These are phyloP conservation scores for Torulaspora globosa DNA, from an alignment of 1,139 yeast species.

Conservation along the genomic window DNA sequence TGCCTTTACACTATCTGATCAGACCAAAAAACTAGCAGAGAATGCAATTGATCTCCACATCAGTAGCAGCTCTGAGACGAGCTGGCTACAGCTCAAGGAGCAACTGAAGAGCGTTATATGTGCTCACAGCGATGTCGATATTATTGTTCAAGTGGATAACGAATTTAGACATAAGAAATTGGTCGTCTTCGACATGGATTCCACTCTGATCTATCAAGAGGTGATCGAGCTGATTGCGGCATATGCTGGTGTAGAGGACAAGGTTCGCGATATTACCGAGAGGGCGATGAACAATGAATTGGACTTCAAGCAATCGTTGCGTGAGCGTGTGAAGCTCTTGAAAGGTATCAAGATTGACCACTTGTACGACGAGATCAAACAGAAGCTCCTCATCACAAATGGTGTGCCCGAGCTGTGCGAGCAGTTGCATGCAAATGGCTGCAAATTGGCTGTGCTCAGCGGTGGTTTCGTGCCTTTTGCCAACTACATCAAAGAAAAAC, in stretches of 20 bases:
- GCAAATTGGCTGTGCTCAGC: conserved; percentile 78
- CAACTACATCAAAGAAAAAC: conserved; percentile 57
- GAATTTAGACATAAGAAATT: conserved; percentile 50
- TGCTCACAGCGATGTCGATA: conserved; percentile 38
- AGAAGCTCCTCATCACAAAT: conserved; percentile 65
- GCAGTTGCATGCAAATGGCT: conserved; percentile 58
- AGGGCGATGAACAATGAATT: conserved; percentile 97
- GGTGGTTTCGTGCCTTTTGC: conserved; percentile 96
- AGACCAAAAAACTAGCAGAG: conserved; percentile 13
- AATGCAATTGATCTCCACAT: conserved; percentile 23
- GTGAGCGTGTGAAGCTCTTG: conserved; percentile 67
- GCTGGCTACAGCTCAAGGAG: conserved; percentile 6
- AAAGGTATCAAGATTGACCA: conserved; percentile 71
- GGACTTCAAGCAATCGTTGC: conserved; percentile 80
- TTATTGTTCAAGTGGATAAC: conserved; percentile 45
- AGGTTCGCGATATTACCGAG: conserved; percentile 79
- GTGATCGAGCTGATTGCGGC: conserved; percentile 94
- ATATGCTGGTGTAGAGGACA: conserved; percentile 69
- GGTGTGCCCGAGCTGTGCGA: conserved; percentile 74
- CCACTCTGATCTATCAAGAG: conserved; percentile 92
- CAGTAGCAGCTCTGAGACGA: conserved; percentile 1
- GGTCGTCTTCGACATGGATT: conserved; percentile 95
- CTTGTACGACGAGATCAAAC: conserved; percentile 76
- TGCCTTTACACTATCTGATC: conserved; percentile 7
- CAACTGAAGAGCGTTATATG: conserved; percentile 8